Conservation (phyloP, 2,329 filamentous ascomycete species). For the Tolypocladium inflatum region DNA sequence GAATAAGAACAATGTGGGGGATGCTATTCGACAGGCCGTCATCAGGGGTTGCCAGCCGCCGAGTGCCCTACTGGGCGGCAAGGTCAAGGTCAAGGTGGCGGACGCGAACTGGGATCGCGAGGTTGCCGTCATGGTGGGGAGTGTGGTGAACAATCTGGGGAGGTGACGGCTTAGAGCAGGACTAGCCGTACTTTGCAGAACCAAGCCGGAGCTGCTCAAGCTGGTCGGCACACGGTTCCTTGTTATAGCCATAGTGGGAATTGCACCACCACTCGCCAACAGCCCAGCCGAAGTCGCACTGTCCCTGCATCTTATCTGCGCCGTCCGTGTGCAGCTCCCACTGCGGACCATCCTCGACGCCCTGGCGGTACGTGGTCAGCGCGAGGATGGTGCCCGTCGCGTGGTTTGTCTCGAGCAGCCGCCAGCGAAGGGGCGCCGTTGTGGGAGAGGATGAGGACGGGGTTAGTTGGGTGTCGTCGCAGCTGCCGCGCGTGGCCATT, state of each 20-base stretch:
- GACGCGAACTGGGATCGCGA: slow-evolving; percentile 73
- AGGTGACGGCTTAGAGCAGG: slow-evolving; percentile 14
- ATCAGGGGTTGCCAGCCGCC: slow-evolving; percentile 65
- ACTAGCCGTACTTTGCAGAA: not conserved
- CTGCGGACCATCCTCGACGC: not conserved
- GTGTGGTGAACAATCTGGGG: slow-evolving; percentile 54
- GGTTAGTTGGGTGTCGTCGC: too few species aligned
- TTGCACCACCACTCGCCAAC: not conserved
- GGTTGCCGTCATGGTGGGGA: slow-evolving; percentile 88
- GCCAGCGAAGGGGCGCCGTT: too few species aligned
- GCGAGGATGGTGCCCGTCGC: too few species aligned
- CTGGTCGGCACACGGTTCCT: not conserved
- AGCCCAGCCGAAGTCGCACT: not conserved
- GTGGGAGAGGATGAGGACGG: too few species aligned
- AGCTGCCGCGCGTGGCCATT: not conserved
- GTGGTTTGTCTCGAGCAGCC: too few species aligned
- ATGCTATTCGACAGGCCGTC: slow-evolving; percentile 77
- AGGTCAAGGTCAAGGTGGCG: slow-evolving; percentile 36
- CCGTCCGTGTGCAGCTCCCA: not conserved
- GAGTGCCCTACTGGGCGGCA: slow-evolving; percentile 34
- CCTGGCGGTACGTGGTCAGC: not conserved
- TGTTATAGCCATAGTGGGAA: too few species aligned
- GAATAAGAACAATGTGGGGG: slow-evolving; percentile 64
- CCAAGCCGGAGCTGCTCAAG: not conserved
- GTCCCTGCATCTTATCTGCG: not conserved